Evolutionary conservation across 805 yeast species (phyloP).

Genomic region (Hermanozyma aechmeae): DNA sequence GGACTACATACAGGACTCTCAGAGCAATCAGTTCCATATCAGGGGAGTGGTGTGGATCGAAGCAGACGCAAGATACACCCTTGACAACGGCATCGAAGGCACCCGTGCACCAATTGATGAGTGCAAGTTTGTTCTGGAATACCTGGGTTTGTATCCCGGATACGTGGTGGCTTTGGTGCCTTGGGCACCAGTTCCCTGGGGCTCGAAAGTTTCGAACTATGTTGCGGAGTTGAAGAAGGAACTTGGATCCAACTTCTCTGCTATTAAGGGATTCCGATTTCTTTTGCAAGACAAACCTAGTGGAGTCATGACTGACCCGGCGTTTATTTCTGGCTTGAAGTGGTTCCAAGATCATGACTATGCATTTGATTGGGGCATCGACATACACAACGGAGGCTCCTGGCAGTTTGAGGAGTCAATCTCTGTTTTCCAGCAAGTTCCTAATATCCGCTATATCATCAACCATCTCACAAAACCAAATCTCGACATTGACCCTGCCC

Average conservation of each 20-base stretch:
- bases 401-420: constrained; percentile 33
- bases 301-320: constrained; percentile 18
- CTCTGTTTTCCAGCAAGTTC: constrained; percentile 15
- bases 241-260: constrained; percentile 2
- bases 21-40: constrained; percentile 6
- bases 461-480: constrained; percentile 38
- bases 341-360: constrained; percentile 20
- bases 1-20: constrained; percentile 12
- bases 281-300: constrained; percentile 34
- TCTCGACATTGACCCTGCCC: constrained; percentile 6
- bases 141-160: constrained; percentile 3
- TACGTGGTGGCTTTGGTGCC: constrained; percentile 26
- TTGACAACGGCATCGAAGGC: constrained; percentile 9
- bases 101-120: constrained; percentile 16
- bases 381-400: constrained; percentile 23
- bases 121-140: constrained; percentile 12
- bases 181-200: constrained; percentile 36
- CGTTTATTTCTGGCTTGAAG: constrained; percentile 22
- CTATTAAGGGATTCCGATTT: constrained; percentile 32
- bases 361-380: constrained; percentile 36
- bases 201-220: constrained; percentile 12
- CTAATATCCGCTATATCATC: constrained; percentile 21
- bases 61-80: constrained; percentile 16
- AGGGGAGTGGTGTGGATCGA: constrained; percentile 25
- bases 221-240: constrained; percentile 7